A percentile compares a stretch with the other conserved stretches of the same genome.
Evolutionary conservation across 1,284 basidiomycete genomes (phyloP).

Genomic region (Melampsora larici-populina): DNA sequence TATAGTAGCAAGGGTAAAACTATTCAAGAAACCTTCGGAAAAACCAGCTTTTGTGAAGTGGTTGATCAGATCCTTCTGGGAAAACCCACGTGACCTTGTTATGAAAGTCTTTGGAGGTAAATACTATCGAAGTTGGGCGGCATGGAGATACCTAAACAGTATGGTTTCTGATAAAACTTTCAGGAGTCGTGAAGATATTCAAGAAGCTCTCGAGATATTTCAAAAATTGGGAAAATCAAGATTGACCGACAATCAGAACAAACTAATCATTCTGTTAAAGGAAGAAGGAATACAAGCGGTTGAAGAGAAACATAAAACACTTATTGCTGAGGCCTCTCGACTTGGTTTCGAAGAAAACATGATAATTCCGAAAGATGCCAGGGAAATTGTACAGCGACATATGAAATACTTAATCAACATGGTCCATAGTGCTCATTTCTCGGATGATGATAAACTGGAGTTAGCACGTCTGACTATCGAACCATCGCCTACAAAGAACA

Average conservation of each 20-base stretch:
- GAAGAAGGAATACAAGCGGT: background rate
- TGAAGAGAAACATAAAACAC: background rate
- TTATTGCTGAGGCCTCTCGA: background rate
- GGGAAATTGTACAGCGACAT: background rate
- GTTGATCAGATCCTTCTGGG: background rate
- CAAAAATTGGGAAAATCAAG: background rate
- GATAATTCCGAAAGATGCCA: background rate
- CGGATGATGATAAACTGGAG: background rate
- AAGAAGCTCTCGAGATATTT: background rate
- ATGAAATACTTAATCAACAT: background rate
- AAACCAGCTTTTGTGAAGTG: background rate
- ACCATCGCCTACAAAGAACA: background rate
- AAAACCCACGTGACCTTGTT: background rate
- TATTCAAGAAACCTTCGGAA: background rate
- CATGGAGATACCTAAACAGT: background rate
- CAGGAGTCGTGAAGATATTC: background rate
- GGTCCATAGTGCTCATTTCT: background rate
- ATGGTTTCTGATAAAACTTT: background rate
- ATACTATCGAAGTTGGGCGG: background rate
- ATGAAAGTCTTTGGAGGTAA: slow-evolving; percentile 1
- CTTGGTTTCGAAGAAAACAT: background rate
- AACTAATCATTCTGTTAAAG: background rate
- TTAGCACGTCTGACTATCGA: background rate
- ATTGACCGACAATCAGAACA: background rate
- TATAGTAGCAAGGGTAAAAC: background rate